Base-by-base conservation (phyloP, 208 protist species). In the Zelonia costaricensis region DNA sequence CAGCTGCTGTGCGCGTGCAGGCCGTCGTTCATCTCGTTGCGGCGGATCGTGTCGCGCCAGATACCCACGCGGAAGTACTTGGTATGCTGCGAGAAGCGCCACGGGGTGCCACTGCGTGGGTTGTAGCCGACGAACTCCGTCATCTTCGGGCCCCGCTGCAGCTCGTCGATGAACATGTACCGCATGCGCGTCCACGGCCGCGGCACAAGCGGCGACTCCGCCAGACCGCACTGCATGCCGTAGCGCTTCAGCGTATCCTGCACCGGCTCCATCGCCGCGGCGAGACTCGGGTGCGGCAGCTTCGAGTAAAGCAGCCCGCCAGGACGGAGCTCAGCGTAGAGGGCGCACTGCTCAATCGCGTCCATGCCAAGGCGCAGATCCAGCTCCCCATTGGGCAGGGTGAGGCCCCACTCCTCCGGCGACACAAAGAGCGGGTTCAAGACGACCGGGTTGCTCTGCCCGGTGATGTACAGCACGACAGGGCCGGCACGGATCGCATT, bases 111-210 rank as follows among this genome's bases (percentile, higher is more conserved):
- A 45, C 74, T 92, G 28, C 86, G 81, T 25, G 90, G 87, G 68
- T 95, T 95, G 70, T 86, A 79, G n/a, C 90, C 90, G 13, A 95
- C 87, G 60, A 93, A 95, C 66, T 95, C 86, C 18, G 84, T 93
- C 67, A 93, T 48, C 67, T 83, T 82, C 5, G 82, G 86, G 8
- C 90, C 90, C 3, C 90, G 82, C 69, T 95, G 90, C 43, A 95
- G 76, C 78, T 95, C 90, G 53, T 95, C 90, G 39, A 95, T 92
- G 66, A 92, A 91, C 83, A 93, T 92, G 69, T 95, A 85, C 15
- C 75, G 70, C 90, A 95, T 93, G 13, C 80, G 74, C 48, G 86
- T 93, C 85, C 86, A 95, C 31, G 90, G 84, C 18, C 90, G 80
- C 33, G 80, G 80, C n/a, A 91, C 86, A 13, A 92, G 63, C 31